These are phyloP conservation scores for Canavalia ensiformis DNA, from an alignment of 306 rosid species.

Conservation along the genomic window DNA sequence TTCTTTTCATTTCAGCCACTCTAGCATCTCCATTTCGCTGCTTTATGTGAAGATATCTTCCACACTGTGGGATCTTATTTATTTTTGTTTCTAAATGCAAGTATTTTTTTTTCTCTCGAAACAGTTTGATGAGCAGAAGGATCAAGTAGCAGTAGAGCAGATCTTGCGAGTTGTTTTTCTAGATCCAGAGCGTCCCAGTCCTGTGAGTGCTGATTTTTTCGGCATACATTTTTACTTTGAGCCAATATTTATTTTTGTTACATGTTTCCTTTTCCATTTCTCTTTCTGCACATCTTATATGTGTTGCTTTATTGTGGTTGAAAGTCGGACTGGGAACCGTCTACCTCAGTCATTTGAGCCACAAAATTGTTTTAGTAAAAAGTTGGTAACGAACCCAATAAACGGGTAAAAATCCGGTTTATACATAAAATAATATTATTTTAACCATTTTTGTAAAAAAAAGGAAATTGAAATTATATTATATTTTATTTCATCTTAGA, in stretches of 20 bases:
- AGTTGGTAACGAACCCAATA: too few relatives aligned
- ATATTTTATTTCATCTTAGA: too few relatives aligned
- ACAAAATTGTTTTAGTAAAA: too few relatives aligned
- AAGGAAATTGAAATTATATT: too few relatives aligned
- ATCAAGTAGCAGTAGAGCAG: slow-evolving; percentile 89
- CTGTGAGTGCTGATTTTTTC: slow-evolving; percentile 59
- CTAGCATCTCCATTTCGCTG: not conserved
- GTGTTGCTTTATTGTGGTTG: not conserved
- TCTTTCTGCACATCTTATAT: not conserved
- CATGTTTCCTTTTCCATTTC: slow-evolving; percentile 2
- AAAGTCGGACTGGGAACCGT: too few relatives aligned
- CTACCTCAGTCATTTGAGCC: too few relatives aligned
- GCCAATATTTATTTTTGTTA: not conserved
- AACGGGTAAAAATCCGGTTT: too few relatives aligned
- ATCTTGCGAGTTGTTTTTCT: slow-evolving; percentile 87
- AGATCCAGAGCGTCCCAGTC: slow-evolving; percentile 84
- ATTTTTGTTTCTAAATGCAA: slow-evolving; percentile 7
- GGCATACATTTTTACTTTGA: not conserved
- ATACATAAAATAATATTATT: too few relatives aligned
- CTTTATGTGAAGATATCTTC: slow-evolving; percentile 4
- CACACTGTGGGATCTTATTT: slow-evolving; percentile 13
- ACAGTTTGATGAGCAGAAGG: slow-evolving; percentile 97
- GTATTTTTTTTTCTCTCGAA: slow-evolving; percentile 41
- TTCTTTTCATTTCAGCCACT: slow-evolving; percentile 26
- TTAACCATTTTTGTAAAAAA: too few relatives aligned